phyloP scores from a whole-genome alignment of 2,329 filamentous ascomycete species.

The Rutstroemia sp. region DNA sequence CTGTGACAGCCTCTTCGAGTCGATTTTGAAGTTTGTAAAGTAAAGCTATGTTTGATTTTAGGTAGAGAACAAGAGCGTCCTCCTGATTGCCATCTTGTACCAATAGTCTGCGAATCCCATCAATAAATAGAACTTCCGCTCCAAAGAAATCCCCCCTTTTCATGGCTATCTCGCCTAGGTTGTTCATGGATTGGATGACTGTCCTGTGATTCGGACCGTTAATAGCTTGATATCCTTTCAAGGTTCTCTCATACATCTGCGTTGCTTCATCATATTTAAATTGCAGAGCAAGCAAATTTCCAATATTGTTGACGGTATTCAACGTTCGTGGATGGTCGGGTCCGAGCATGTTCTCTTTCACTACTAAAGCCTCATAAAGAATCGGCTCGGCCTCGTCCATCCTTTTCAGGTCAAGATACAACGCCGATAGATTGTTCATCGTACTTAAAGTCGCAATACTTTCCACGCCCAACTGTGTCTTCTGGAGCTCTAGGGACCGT shows the following conservation, averaged over 20 bases:
- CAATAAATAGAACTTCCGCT: slow-evolving; percentile 6
- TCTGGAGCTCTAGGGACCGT: slow-evolving; percentile 8
- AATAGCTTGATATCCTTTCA: slow-evolving; percentile 8
- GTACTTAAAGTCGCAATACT: slow-evolving; percentile 10
- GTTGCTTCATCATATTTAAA: slow-evolving; percentile 18
- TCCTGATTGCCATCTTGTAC: not conserved
- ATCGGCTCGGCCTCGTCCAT: slow-evolving; percentile 22
- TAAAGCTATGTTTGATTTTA: slow-evolving; percentile 3
- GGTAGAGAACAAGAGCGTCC: not conserved
- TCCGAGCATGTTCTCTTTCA: slow-evolving; percentile 5
- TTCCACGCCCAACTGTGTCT: slow-evolving; percentile 3
- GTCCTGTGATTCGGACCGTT: slow-evolving; percentile 8
- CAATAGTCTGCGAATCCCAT: not conserved
- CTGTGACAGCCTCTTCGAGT: not conserved
- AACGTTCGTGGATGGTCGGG: slow-evolving; percentile 16
- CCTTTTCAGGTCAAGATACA: slow-evolving; percentile 24
- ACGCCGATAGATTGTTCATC: slow-evolving; percentile 25
- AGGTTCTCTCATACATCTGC: slow-evolving; percentile 10
- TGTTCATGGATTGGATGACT: slow-evolving; percentile 7
- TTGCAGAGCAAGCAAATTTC: slow-evolving; percentile 22
- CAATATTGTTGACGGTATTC: slow-evolving; percentile 22
- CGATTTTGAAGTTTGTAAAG: slow-evolving; percentile 3
- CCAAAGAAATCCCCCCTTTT: not conserved
- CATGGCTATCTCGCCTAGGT: slow-evolving; percentile 6
- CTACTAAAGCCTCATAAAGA: slow-evolving; percentile 1